Conservation (phyloP, 2,329 filamentous ascomycete genomes). For the Alternaria gaisen region DNA sequence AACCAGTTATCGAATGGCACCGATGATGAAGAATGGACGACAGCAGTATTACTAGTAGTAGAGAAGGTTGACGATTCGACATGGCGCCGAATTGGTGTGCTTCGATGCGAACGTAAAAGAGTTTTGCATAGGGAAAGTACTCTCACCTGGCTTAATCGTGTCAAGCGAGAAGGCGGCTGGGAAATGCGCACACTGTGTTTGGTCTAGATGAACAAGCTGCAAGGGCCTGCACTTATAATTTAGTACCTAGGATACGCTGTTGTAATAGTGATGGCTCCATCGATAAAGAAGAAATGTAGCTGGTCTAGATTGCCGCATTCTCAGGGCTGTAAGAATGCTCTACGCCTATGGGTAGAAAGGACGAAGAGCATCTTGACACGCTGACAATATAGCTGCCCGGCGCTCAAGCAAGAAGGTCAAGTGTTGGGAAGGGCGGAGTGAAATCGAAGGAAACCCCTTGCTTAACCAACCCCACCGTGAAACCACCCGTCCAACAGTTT, state of each 20-base stretch:
- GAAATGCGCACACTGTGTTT: background rate
- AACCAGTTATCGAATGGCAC: rapidly evolving
- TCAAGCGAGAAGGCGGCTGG: background rate
- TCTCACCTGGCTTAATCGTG: background rate
- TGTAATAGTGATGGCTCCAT: no score
- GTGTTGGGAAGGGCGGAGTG: no score
- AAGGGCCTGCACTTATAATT: no score
- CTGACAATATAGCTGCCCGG: background rate
- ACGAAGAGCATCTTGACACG: background rate
- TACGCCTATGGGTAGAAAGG: rapidly evolving
- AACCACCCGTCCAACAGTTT: background rate
- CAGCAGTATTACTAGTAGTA: background rate
- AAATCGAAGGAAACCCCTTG: background rate
- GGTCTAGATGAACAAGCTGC: background rate
- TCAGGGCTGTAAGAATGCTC: background rate
- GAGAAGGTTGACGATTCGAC: background rate
- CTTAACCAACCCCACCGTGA: background rate
- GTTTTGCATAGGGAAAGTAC: background rate
- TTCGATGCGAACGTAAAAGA: rapidly evolving
- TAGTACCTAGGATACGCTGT: no score
- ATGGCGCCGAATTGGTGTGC: background rate
- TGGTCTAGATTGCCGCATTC: background rate
- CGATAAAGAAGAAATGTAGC: no score
- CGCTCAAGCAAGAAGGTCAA: background rate
- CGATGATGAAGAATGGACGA: background rate